Percentiles rank a stretch among this genome's conserved stretches.
phyloP scores from a whole-genome alignment of 2,329 filamentous ascomycete species.

The Davidsoniella virescens region DNA sequence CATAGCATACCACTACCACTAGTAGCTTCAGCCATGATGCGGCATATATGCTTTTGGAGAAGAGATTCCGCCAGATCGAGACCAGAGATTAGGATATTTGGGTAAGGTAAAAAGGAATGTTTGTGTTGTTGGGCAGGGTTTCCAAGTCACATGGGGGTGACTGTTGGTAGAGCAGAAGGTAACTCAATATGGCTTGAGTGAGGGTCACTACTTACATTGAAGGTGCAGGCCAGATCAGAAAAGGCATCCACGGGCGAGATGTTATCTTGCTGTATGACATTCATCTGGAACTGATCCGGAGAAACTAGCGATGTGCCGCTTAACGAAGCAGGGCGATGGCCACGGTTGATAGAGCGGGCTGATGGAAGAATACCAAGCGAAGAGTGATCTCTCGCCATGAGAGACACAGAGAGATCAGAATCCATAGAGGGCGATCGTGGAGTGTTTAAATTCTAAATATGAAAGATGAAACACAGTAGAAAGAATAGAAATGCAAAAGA shows the following conservation, averaged over 20 bases:
- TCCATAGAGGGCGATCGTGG: background rate
- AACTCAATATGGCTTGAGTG: background rate
- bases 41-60: too few species aligned
- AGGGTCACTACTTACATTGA: background rate
- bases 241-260: background rate
- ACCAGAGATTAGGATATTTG: too few species aligned
- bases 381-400: constrained; percentile 1
- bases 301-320: background rate
- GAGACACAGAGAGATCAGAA: constrained; percentile 2
- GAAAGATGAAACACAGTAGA: background rate
- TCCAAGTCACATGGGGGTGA: too few species aligned
- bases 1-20: too few species aligned
- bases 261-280: background rate
- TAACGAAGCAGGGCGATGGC: background rate
- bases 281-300: background rate
- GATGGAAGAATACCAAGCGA: background rate
- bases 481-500: background rate
- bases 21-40: too few species aligned
- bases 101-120: background rate
- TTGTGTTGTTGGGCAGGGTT: background rate
- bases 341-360: background rate
- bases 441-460: background rate
- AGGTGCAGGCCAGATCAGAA: background rate
- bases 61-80: too few species aligned
- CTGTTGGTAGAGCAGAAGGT: background rate